Evolutionary conservation across 306 rosid genomes (phyloP).

Genomic region (Medicago lupulina): DNA sequence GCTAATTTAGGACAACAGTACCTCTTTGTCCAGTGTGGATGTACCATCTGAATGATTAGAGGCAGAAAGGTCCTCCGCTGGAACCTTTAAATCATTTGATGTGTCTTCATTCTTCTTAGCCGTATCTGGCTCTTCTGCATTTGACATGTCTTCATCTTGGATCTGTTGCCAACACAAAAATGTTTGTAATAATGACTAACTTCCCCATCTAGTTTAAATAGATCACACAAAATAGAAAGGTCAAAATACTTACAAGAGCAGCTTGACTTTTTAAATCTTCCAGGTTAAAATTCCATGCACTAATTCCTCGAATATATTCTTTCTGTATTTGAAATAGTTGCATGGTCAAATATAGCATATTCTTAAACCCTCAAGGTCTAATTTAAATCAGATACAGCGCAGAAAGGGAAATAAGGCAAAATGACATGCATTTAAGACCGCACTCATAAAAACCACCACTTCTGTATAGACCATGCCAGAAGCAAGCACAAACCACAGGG

Average conservation of each 20-base stretch:
- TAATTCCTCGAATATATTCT: constrained; percentile 98
- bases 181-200: constrained; percentile 32
- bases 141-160: constrained; percentile 72
- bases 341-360: constrained; percentile 26
- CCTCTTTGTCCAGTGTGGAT: constrained; percentile 66
- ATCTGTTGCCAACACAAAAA: constrained; percentile 62
- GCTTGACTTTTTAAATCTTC: constrained; percentile 97
- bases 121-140: constrained; percentile 58
- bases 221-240: constrained; percentile 37
- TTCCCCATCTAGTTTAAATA: constrained; percentile 25
- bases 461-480: constrained; percentile 19
- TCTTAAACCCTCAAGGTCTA: constrained; percentile 22
- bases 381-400: constrained; percentile 5
- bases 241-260: constrained; percentile 79
- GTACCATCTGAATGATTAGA: constrained; percentile 59
- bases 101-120: constrained; percentile 53
- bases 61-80: constrained; percentile 49
- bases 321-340: constrained; percentile 63
- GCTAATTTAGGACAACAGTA: constrained; percentile 38
- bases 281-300: constrained; percentile 99
- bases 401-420: constrained; percentile 7
- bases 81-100: constrained; percentile 54
- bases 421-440: constrained; percentile 17
- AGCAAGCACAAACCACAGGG: constrained; percentile 22
- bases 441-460: constrained; percentile 29